These are phyloP conservation scores for Trichoderma aggressivum DNA, from an alignment of 2,329 filamentous ascomycete genomes.

Conservation along the genomic window DNA sequence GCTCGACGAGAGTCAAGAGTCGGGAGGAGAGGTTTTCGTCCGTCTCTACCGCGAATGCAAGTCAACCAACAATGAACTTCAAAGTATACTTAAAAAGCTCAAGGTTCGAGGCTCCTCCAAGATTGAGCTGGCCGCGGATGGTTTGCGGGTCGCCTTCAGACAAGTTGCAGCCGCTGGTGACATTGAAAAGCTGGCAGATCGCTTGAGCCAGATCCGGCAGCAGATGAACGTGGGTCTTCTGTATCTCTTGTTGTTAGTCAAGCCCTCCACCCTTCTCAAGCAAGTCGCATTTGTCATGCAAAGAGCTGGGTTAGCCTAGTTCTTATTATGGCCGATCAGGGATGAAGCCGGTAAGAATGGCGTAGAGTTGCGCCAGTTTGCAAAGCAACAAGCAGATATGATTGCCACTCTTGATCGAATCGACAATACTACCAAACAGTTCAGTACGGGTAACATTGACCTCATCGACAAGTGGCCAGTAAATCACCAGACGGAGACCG, in stretches of 20 bases:
- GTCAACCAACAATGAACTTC: neutral
- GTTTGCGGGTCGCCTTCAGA: neutral
- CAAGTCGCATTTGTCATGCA: neutral
- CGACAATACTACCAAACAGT: neutral
- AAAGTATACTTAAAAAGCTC: neutral
- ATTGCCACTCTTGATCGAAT: neutral
- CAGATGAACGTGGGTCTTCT: neutral
- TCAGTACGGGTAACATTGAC: neutral
- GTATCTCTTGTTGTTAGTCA: neutral
- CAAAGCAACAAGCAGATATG: neutral
- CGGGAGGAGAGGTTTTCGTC: accelerated
- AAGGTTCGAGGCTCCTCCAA: neutral
- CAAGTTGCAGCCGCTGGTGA: neutral
- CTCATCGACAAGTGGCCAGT: neutral
- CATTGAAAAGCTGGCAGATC: neutral
- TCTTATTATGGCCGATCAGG: neutral
- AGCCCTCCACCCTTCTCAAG: neutral
- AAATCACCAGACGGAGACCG: accelerated
- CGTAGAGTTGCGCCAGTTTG: neutral
- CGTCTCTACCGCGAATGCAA: neutral
- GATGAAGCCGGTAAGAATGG: neutral
- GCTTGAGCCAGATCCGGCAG: neutral
- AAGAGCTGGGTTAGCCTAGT: neutral
- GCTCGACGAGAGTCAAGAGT: neutral
- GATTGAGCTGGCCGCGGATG: neutral